Base-by-base conservation (phyloP, 2,329 filamentous ascomycete genomes). In the Exserohilum rostratum region DNA sequence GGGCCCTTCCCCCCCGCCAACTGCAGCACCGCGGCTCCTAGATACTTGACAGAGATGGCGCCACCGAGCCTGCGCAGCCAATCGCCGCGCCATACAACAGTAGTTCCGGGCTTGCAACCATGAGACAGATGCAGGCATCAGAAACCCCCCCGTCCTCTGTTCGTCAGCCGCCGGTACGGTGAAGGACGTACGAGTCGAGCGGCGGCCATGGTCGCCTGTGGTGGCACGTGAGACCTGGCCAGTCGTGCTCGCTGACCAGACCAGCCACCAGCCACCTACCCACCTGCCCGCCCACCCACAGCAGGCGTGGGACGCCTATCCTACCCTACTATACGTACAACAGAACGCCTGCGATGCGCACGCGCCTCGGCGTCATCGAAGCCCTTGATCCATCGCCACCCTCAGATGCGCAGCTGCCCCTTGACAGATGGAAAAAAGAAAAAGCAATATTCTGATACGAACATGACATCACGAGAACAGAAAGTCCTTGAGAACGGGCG, bases 401-500 rank as follows among this genome's bases (percentile, higher is more conserved):
- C 22, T 25, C 22, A 4, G 22, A 4, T 7, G 22, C 22, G 4
- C 22, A 7, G 4, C 4, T 25, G 22, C 22, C 4, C 22, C 22
- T 7, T 25, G 22, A 25, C 7, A 7, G 22, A 4, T 25, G 22
- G 22, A 25, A 25, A 25, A 25, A 25, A 25, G 7, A 7, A 25
- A 25, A 18, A n/a, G 38, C 35, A 30, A 27, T 15, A 40, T 12
- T 27, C 27, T 27, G 33, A 53, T 39, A 35, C 55, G 27, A 38
- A 18, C 30, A 31, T 30, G 17, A 50, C 46, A 44, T 62, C 54
- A 77, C 49, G 80, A 81, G 73, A 96, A 95, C 46, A 97, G 82
- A 71, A 97, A 97, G 53, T 96, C 91, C 72, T 95, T 96, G 38
- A 96, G 81, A 2, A 96, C 86, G 0, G 92, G 90, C n/a, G 91